Percentiles rank a stretch among this genome's conserved stretches.
Evolutionary conservation across 2,329 filamentous ascomycete species (phyloP).

Genomic region (Trichoderma arundinaceum): DNA sequence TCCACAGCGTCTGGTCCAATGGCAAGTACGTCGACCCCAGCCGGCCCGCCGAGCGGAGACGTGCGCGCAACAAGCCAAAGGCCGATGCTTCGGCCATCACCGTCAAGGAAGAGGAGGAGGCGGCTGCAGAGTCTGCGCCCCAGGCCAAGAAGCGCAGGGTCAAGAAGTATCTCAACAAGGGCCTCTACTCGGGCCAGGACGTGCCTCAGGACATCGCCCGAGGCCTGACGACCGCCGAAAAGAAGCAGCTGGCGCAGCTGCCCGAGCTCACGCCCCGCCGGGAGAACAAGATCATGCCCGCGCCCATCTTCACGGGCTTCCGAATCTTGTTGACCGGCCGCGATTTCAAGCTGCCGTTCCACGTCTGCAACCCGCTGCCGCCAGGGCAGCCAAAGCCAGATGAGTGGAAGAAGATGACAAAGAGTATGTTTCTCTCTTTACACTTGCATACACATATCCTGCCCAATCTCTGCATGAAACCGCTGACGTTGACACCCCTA

Average conservation of each 20-base stretch:
- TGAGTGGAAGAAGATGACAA: constrained; percentile 90
- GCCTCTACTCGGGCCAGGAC: constrained; percentile 85
- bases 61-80: constrained; percentile 41
- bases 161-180: constrained; percentile 82
- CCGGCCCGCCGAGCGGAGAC: constrained; percentile 47
- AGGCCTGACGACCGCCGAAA: constrained; percentile 57
- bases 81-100: constrained; percentile 31
- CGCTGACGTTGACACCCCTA: constrained; percentile 48
- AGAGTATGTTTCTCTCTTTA: constrained; percentile 65
- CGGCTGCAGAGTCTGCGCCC: constrained; percentile 34
- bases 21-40: constrained; percentile 63
- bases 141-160: constrained; percentile 52
- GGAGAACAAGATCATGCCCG: constrained; percentile 66
- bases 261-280: constrained; percentile 56
- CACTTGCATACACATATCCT: no score
- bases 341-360: constrained; percentile 87
- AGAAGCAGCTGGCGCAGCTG: constrained; percentile 55
- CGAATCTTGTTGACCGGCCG: constrained; percentile 72
- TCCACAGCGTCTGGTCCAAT: constrained; percentile 68
- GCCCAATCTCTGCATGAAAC: no score
- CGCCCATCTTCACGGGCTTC: constrained; percentile 79
- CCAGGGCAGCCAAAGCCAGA: constrained; percentile 88
- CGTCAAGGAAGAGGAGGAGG: constrained; percentile 38
- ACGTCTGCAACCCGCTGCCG: constrained; percentile 86
- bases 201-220: constrained; percentile 54